Evolutionary conservation across 2,329 filamentous ascomycete species (phyloP), one percentile per base, ranked within the genome.

Genomic region (Aspergillus sojae): DNA sequence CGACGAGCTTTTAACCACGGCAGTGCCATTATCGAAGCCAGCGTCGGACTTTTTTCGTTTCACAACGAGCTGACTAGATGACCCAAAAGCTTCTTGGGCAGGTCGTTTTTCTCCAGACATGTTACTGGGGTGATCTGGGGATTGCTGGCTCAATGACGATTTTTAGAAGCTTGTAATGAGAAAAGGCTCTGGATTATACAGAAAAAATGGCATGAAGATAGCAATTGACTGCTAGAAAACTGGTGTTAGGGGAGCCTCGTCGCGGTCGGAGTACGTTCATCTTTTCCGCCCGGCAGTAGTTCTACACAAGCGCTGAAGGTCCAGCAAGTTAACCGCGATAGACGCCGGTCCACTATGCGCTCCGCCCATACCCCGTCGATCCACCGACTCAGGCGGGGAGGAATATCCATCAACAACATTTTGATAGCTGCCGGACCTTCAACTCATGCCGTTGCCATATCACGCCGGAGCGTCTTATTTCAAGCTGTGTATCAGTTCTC

Each of bases 81-180:
- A 88, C 72, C 89, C 88, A 70, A 94, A 94, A 65, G 92, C 91
- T 70, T 91, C 90, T 65, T 91, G 89, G n/a, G 94, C 93, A 64
- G 93, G 91, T 75, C 95, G 88, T 82, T 99, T 98, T 80, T 96
- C 94, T 67, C 91, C 86, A 39, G 93, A 93, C 94, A 97, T 97
- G 64, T 80, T 66, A 60, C 23, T 32, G 39, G 12, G 58, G 41
- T 12, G 50, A 14, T 34, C 39, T 52, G 57, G 32, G 61, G 54
- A 46, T 55, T 28, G 30, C 19, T 16, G 30, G 62, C 16, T 52
- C 12, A 57, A 32, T 46, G 30, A 52, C 46, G 46, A 48, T 60
- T 16, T 19, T 30, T 45, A 60, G 11, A 57, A 58, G 39, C 46
- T 52, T 30, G 54, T 54, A 50, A 55, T 43, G 57, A 60, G 54